Evolutionary conservation across 805 yeast species (phyloP), one percentile per base, ranked within the genome.

Genomic region (Sugiyamaella americana): DNA sequence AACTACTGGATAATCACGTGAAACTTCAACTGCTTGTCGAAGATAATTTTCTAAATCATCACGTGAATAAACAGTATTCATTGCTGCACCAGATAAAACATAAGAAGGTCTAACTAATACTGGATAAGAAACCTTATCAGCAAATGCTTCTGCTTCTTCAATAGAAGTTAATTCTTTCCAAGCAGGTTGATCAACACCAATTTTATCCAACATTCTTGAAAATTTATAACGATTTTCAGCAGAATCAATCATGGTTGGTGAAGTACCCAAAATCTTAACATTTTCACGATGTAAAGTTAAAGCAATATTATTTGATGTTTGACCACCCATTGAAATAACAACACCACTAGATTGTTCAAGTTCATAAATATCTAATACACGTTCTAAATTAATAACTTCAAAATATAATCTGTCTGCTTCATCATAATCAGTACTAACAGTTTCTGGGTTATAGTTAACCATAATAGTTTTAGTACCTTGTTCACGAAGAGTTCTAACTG

Each of bases 151-250:
- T 50, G 98, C 98, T 68, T 91, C 98, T 35, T 75, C 87, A 49
- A 87, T 75, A 20, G 96, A 86, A 32, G 98, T 88, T 59, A 91
- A 78, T 69, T 91, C 98, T 68, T 89, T 91, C 98, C 98, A 91
- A 34, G 96, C 96, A 38, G 98, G 98, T 71, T 91, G 98, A 70
- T 91, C 98, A 54, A 91, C 97, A 47, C 95, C 96, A 61, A 91
- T 91, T 57, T 79, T 79, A 69, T 91, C 98, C 71, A 91, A 76
- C 94, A 91, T 88, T 70, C 96, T 86, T 38, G 96, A 87, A 73
- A 91, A 91, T 73, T 93, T 91, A 78, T 87, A 89, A 72, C 98
- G 80, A 72, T 91, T 89, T 75, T 91, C 98, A 54, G 98, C 98
- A 51, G 94, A 80, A 64, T 91, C 98, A 66, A 91, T 93, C 96